Percentiles rank a stretch among this genome's conserved stretches.
These are phyloP conservation scores for Mollisia scopiformis DNA, from an alignment of 2,329 filamentous ascomycete species.

Conservation along the genomic window DNA sequence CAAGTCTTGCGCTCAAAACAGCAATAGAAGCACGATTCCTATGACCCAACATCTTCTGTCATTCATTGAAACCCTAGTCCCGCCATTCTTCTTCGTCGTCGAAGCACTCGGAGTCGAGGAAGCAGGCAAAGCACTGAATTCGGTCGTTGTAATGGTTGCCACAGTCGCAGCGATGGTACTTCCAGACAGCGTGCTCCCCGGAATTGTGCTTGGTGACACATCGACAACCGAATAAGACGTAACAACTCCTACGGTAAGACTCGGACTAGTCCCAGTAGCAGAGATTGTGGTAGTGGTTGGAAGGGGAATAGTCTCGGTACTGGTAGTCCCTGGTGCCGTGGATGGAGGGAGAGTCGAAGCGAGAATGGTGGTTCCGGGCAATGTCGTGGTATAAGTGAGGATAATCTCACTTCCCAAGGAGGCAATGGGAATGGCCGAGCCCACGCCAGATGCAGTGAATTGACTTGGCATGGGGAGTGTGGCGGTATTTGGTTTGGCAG, in stretches of 20 bases:
- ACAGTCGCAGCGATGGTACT: background rate
- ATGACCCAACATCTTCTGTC: background rate
- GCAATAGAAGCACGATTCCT: background rate
- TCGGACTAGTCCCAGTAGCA: background rate
- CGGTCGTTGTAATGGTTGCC: background rate
- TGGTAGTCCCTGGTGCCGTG: slow-evolving; percentile 7
- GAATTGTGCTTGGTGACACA: background rate
- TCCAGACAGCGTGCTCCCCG: background rate
- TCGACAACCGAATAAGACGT: background rate
- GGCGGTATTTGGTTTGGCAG: slow-evolving; percentile 46
- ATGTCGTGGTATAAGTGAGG: slow-evolving; percentile 33
- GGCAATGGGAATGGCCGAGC: slow-evolving; percentile 47
- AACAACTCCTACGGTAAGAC: background rate
- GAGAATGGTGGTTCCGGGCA: slow-evolving; percentile 20
- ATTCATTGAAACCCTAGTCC: background rate
- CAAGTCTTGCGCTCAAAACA: background rate
- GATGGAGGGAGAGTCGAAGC: slow-evolving; percentile 25
- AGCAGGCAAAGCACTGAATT: background rate
- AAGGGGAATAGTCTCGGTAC: background rate
- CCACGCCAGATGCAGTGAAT: slow-evolving; percentile 48
- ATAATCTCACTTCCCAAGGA: slow-evolving; percentile 44
- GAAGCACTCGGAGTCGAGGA: background rate
- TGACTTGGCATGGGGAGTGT: slow-evolving; percentile 47
- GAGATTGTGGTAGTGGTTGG: slow-evolving; percentile 1
- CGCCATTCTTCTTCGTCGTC: slow-evolving; percentile 4